phyloP scores from a whole-genome alignment of 2,329 filamentous ascomycete genomes.

The Phialophora expanda region DNA sequence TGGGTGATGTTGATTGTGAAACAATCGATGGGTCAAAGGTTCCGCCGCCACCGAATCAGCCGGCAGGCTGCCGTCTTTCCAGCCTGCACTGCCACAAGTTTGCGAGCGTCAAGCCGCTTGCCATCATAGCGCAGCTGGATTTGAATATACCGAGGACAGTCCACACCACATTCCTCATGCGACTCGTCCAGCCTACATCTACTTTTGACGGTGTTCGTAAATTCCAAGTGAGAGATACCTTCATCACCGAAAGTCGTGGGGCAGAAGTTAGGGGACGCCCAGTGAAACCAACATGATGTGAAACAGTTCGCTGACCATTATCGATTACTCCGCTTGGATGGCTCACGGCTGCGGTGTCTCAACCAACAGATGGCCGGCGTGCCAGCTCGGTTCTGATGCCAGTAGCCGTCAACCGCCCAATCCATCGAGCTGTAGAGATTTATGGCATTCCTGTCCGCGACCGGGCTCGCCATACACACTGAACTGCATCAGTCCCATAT shows the following conservation, averaged over 20 bases:
- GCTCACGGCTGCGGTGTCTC: neutral
- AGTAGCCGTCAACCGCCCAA: neutral
- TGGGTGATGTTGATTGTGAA: slow-evolving; percentile 2
- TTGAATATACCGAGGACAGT: neutral
- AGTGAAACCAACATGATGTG: neutral
- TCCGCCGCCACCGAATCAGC: slow-evolving; percentile 15
- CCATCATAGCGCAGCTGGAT: neutral
- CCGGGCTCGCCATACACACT: neutral
- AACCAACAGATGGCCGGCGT: neutral
- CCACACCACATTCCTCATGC: neutral
- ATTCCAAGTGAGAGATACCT: neutral
- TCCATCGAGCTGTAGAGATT: neutral
- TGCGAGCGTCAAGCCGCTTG: neutral
- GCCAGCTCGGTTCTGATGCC: neutral
- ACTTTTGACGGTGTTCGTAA: neutral
- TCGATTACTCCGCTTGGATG: neutral
- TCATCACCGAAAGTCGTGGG: neutral
- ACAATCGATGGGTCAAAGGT: slow-evolving; percentile 15
- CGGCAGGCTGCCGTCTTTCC: slow-evolving; percentile 13
- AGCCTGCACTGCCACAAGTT: slow-evolving; percentile 9
- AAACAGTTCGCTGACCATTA: neutral
- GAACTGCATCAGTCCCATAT: neutral
- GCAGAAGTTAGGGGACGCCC: neutral
- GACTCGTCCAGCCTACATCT: neutral
- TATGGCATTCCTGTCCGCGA: neutral